Evolutionary conservation across 208 protist species (phyloP), one percentile per base, ranked within the genome.

Genomic region (Wallacemonas collosoma): DNA sequence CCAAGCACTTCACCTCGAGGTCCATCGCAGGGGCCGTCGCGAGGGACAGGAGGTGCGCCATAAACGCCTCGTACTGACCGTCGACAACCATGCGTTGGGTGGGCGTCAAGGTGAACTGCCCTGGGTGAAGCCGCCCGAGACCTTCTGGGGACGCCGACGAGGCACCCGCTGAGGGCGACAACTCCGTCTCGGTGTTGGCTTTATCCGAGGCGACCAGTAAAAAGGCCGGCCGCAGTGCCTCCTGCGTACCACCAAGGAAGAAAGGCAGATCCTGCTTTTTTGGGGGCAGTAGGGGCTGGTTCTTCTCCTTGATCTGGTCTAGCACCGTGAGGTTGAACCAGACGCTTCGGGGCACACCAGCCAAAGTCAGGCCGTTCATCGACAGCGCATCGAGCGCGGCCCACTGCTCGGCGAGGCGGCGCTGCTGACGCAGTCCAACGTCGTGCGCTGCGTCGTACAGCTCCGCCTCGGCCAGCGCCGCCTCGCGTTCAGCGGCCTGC

Each of bases 241-340:
- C 89, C 68, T 89, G 85, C 51, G 86, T 89, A 5, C 87, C 91
- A 9, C 88, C 85, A n/a, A 97, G 80, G 77, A 97, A 97, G 70
- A 97, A 97, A 12, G 93, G 93, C 51, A 95, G 84, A 72, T 95
- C 87, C 68, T 89, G 86, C 66, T 97, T 97, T 77, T 97, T 95
- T 6, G 93, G 91, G 26, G 93, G 93, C 44, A 95, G 77, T 44
- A 97, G 66, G 15, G 93, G 93, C 67, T 91, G 83, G 72, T 96
- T 97, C 82, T 93, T 93, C 76, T 95, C 85, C 77, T 90, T 93
- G 63, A 97, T 95, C 57, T 93, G 86, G 45, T 97, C 93, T 38
- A 97, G 73, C 48, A 96, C 71, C 7, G 89, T 92, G 40, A 96
- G 77, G 77, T 93, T 90, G 62, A 88, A 93, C 87, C 91, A 96